Conservation (phyloP, 805 yeast genomes). For the Saturnispora diversa region DNA sequence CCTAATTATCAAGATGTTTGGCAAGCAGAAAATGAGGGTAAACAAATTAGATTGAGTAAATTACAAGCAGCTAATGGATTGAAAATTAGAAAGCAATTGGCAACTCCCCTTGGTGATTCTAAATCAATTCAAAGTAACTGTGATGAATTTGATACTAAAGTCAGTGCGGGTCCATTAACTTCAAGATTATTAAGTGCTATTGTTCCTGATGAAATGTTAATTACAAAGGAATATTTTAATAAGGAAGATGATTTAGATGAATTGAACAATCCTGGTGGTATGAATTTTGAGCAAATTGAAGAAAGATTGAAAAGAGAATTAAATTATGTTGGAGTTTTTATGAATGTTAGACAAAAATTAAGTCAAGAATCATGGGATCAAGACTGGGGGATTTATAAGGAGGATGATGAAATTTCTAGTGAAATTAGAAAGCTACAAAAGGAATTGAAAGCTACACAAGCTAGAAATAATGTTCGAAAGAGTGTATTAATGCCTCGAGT, state of each 20-base stretch:
- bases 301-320: conserved; percentile 83
- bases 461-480: conserved; percentile 60
- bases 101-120: conserved; percentile 47
- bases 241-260: conserved; percentile 34
- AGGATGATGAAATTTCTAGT: conserved; percentile 89
- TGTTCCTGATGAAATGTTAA: conserved; percentile 37
- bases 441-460: conserved; percentile 53
- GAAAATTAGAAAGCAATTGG: conserved; percentile 20
- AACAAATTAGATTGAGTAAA: conserved; percentile 21
- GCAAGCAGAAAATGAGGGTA: conserved; percentile 65
- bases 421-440: conserved; percentile 71
- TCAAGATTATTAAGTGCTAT: conserved; percentile 79
- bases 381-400: conserved; percentile 73
- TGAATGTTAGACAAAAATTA: conserved; percentile 44
- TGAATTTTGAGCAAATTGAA: conserved; percentile 75
- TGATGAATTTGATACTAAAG: conserved; percentile 49
- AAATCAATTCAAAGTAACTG: conserved; percentile 43
- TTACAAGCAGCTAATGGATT: conserved; percentile 19
- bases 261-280: conserved; percentile 28
- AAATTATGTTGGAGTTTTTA: conserved; percentile 81
- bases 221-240: conserved; percentile 7
- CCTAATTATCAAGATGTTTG: conserved; percentile 74
- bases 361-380: conserved; percentile 34
- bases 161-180: conserved; percentile 88
- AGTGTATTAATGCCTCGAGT: conserved; percentile 58